These are phyloP conservation scores for Nemophila menziesii DNA, from an alignment of 257 asterid genomes.

Conservation along the genomic window DNA sequence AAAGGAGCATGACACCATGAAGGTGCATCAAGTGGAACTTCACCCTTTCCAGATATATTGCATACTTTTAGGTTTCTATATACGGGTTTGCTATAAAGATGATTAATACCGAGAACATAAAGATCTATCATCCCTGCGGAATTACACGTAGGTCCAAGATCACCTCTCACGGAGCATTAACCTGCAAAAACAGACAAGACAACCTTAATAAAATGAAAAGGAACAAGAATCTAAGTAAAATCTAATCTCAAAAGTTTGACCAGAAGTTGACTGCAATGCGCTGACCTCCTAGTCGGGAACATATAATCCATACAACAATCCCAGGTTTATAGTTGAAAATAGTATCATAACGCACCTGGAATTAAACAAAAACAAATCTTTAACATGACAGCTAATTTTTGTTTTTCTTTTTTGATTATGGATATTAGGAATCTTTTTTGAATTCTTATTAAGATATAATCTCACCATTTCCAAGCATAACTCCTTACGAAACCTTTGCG, in stretches of 20 bases:
- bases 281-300: conserved; percentile 69
- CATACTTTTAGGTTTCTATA: conserved; percentile 75
- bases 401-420: not conserved
- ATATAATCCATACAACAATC: conserved; percentile 52
- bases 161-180: conserved; percentile 73
- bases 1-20: conserved; percentile 67
- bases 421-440: not conserved
- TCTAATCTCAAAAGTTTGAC: conserved; percentile 34
- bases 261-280: conserved; percentile 21
- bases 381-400: not conserved
- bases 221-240: conserved; percentile 5
- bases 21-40: conserved; percentile 34
- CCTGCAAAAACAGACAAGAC: conserved; percentile 27
- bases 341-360: conserved; percentile 42
- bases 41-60: conserved; percentile 30
- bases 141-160: conserved; percentile 79
- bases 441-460: not conserved
- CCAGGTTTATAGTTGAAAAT: conserved; percentile 39
- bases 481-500: conserved; percentile 21
- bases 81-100: conserved; percentile 62
- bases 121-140: conserved; percentile 88
- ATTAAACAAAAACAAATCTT: conserved; percentile 3
- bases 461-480: conserved; percentile 63
- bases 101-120: conserved; percentile 51
- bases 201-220: not conserved